These are phyloP conservation scores for Melanogaster broomeanus DNA, from an alignment of 768 basidiomycete genomes.

Conservation along the genomic window DNA sequence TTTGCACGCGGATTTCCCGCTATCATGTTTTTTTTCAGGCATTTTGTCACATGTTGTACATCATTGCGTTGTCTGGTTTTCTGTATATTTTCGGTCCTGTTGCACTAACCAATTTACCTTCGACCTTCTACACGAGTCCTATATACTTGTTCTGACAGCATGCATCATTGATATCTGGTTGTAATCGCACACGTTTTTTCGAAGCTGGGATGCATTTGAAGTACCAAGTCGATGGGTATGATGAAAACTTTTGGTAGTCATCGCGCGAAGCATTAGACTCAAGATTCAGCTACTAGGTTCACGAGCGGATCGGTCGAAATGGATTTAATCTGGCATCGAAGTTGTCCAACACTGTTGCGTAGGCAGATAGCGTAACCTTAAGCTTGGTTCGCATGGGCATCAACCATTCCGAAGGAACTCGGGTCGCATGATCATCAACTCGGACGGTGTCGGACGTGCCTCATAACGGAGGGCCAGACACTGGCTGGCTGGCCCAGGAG, in stretches of 20 bases:
- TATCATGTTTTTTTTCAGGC: constrained; percentile 4
- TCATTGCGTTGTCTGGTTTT: constrained; percentile 13
- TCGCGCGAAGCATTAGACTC: not conserved
- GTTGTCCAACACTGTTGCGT: not conserved
- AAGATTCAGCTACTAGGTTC: constrained; percentile 2
- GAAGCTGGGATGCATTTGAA: not conserved
- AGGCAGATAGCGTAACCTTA: too few species aligned
- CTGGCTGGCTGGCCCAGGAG: too few species aligned
- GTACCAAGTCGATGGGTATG: not conserved
- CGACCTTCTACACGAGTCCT: constrained; percentile 11
- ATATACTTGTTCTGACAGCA: constrained; percentile 14
- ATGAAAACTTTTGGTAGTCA: not conserved
- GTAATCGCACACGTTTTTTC: constrained; percentile 23
- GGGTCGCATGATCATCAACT: too few species aligned
- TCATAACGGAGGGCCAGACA: too few species aligned
- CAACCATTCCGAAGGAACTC: too few species aligned
- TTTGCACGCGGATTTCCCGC: constrained; percentile 7
- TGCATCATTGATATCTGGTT: constrained; percentile 13
- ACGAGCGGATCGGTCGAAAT: not conserved
- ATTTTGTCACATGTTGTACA: constrained; percentile 16
- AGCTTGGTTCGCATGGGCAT: too few species aligned
- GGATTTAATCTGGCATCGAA: not conserved
- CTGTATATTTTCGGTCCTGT: constrained; percentile 30
- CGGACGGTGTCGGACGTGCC: too few species aligned
- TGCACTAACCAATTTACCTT: constrained; percentile 23